A percentile compares a stretch with the other conserved stretches of the same genome.
Conservation (phyloP, 306 rosid genomes). For the Pyrus communis region DNA sequence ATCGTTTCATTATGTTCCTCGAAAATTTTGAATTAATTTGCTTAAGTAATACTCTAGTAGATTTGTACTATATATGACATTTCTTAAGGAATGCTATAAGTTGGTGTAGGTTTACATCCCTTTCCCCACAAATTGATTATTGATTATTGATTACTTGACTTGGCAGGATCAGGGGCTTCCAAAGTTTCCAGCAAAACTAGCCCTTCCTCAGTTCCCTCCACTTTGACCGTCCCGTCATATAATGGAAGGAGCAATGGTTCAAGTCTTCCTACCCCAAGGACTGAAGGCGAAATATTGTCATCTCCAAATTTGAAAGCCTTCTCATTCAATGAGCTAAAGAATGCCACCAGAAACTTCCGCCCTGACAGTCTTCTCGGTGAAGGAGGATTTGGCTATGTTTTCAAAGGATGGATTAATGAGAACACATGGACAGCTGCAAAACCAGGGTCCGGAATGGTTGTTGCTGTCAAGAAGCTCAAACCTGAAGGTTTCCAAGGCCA, state of each 20-base stretch:
- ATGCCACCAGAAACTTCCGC: constrained; percentile 75
- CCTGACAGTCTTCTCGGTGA: constrained; percentile 88
- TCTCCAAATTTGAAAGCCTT: constrained; percentile 72
- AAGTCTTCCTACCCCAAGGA: constrained; percentile 69
- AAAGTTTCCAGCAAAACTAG: constrained; percentile 37
- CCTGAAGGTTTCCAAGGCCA: constrained; percentile 91
- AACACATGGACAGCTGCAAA: constrained; percentile 44
- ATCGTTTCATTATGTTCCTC: background rate
- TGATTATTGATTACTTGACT: constrained; percentile 12
- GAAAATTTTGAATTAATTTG: background rate
- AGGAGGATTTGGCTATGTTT: constrained; percentile 93
- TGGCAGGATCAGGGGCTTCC: constrained; percentile 38
- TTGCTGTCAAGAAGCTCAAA: constrained; percentile 90
- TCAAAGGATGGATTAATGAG: constrained; percentile 91
- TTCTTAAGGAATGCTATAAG: background rate
- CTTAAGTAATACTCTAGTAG: background rate
- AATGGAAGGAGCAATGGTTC: constrained; percentile 42
- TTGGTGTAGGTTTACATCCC: background rate
- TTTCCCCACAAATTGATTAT: background rate
- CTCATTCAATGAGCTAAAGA: constrained; percentile 69
- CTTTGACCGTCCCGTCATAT: constrained; percentile 37
- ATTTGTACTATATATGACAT: background rate
- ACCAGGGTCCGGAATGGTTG: constrained; percentile 88
- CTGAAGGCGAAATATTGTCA: constrained; percentile 84
- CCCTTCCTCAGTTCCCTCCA: constrained; percentile 47